These are phyloP conservation scores for Pseudonectria foliicola DNA, from an alignment of 2,329 filamentous ascomycete species.

Conservation along the genomic window DNA sequence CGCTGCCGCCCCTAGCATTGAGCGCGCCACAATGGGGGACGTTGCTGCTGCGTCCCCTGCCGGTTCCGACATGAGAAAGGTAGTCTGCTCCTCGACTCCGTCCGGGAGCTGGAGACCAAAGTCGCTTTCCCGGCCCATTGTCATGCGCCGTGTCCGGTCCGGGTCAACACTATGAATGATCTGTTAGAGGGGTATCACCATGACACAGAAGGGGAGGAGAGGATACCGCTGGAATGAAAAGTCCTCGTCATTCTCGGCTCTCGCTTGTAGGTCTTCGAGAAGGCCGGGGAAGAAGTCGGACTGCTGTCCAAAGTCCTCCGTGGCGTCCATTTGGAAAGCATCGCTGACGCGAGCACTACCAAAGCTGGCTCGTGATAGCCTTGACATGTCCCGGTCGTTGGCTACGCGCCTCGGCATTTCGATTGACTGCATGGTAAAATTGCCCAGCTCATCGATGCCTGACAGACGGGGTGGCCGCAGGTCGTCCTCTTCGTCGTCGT, in stretches of 20 bases:
- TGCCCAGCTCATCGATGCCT: constrained; percentile 47
- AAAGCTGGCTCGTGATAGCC: constrained; percentile 47
- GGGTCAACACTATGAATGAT: constrained; percentile 27
- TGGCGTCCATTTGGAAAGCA: constrained; percentile 33
- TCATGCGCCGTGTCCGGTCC: constrained; percentile 33
- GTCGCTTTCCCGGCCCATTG: constrained; percentile 39
- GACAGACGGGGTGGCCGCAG: constrained; percentile 47
- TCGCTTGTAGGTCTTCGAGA: constrained; percentile 35
- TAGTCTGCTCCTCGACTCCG: constrained; percentile 42
- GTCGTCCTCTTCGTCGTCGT: constrained; percentile 44
- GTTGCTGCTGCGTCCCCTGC: constrained; percentile 21
- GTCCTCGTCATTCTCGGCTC: constrained; percentile 29
- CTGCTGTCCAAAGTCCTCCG: constrained; percentile 37
- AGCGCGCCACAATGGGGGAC: constrained; percentile 18
- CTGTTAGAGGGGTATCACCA: constrained; percentile 5
- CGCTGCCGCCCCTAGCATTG: constrained; percentile 13
- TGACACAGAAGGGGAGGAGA: neutral
- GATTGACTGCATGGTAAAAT: constrained; percentile 52
- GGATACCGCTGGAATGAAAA: constrained; percentile 38
- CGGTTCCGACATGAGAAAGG: constrained; percentile 39
- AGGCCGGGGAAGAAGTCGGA: constrained; percentile 47
- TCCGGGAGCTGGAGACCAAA: constrained; percentile 45
- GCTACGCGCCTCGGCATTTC: constrained; percentile 50
- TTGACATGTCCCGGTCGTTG: constrained; percentile 36
- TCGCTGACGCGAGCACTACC: constrained; percentile 49